phyloP scores from a whole-genome alignment of 2,329 filamentous ascomycete species.

The Colletotrichum theobromicola region DNA sequence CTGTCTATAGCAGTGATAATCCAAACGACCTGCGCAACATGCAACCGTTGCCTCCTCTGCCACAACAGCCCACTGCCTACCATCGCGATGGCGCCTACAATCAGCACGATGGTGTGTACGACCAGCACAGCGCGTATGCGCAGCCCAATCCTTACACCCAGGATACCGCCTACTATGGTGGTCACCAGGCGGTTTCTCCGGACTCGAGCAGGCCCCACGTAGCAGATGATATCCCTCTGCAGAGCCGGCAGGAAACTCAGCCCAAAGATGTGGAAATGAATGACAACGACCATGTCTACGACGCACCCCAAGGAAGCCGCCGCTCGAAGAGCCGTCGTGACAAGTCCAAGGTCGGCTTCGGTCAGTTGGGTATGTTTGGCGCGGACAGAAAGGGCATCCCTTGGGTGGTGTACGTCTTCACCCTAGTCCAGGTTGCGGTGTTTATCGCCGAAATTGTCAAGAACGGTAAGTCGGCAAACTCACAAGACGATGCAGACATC shows the following conservation, averaged over 20 bases:
- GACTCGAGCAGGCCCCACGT: constrained; percentile 33
- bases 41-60: background rate
- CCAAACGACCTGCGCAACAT: background rate
- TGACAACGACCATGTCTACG: constrained; percentile 66
- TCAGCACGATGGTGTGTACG: background rate
- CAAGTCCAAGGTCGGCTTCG: constrained; percentile 55
- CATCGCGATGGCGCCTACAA: background rate
- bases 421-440: constrained; percentile 77
- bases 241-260: constrained; percentile 41
- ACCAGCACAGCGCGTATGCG: constrained; percentile 40
- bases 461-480: constrained; percentile 68
- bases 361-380: constrained; percentile 65
- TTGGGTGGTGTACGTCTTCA: constrained; percentile 84
- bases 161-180: constrained; percentile 65
- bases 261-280: constrained; percentile 46
- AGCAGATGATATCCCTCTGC: constrained; percentile 63
- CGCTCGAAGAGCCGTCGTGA: constrained; percentile 28
- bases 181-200: constrained; percentile 43
- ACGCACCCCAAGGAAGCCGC: constrained; percentile 46
- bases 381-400: constrained; percentile 65
- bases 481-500: too few species aligned
- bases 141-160: constrained; percentile 48
- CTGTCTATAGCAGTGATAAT: constrained; percentile 6
- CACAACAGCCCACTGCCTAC: background rate
- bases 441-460: constrained; percentile 89